Base-by-base conservation (phyloP, 2,329 filamentous ascomycete species). In the Aspergillus felis region DNA sequence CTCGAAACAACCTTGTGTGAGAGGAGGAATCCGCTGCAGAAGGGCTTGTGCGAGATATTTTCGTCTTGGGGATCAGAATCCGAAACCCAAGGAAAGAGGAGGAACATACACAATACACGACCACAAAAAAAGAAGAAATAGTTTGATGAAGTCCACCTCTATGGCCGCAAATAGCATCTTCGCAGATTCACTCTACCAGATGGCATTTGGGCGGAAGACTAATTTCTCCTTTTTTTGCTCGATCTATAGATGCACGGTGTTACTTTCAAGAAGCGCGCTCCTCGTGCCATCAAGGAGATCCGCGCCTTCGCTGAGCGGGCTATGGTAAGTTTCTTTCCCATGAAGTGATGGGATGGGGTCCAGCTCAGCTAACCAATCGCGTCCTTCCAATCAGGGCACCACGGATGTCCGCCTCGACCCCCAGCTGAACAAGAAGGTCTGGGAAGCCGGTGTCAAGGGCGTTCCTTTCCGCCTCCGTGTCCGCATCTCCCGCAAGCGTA, bases 401-500 rank as follows among this genome's bases (percentile, higher is more conserved):
- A 82, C 85, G 75, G 94, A 99, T 79, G 94, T 99, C 82, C 94
- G 94, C 74, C 83, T 99, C 77, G 94, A 99, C 87, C 94, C 94
- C 76, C 90, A 94, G 84, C 84, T 99, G 76, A 99, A 99, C 90
- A 99, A 99, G 91, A 97, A 99, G 87, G 93, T 99, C 79, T 99
- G 94, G 94, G 94, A 99, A 84, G 85, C 89, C 77, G 94, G 94
- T 81, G 88, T 99, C 85, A 99, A 97, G 90, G 95, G 94, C 76
- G 92, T 97, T 70, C 91, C 93, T 71, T 97, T 89, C 90, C 89
- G 95, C 81, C 86, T 99, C 73, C 93, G 94, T 76, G 88, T 99
- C 77, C 92, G 95, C 83, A 97, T 99, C 83, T 96, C 92, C 78
- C 91, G 94, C 82, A 95, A 96, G 88, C 91, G 94, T 87, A 99